Conservation (phyloP, 352 stramenopile genomes). For the Phytophthora citrophthora region DNA sequence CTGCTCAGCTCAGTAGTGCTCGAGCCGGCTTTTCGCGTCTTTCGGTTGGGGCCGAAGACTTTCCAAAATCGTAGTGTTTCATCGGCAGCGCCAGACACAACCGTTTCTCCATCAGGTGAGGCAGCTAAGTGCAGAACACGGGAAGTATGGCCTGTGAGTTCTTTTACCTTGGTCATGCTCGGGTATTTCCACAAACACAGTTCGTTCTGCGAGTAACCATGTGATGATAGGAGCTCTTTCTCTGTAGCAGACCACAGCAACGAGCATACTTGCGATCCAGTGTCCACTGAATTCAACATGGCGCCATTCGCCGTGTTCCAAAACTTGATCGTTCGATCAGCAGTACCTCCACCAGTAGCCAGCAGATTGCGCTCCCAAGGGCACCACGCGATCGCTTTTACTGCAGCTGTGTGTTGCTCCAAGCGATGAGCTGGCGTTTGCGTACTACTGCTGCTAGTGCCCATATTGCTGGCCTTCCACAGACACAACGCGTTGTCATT, state of each 20-base stretch:
- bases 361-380: constrained; percentile 98
- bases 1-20: constrained; percentile 59
- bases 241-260: constrained; percentile 94
- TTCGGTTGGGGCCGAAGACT: constrained; percentile 94
- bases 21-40: constrained; percentile 67
- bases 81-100: constrained; percentile 97
- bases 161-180: constrained; percentile 97
- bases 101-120: constrained; percentile 97
- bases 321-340: constrained; percentile 99
- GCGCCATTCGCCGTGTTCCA: constrained; percentile 98
- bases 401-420: constrained; percentile 96
- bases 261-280: constrained; percentile 97
- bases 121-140: constrained; percentile 96
- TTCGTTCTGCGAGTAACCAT: constrained; percentile 98
- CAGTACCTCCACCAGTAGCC: constrained; percentile 97
- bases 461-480: constrained; percentile 94
- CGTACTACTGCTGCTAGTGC: constrained; percentile 52
- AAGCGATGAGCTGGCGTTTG: constrained; percentile 81
- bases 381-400: constrained; percentile 99
- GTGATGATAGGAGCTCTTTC: constrained; percentile 96
- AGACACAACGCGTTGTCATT: constrained; percentile 98
- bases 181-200: constrained; percentile 99
- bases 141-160: constrained; percentile 97
- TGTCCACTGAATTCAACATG: constrained; percentile 97
- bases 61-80: constrained; percentile 99